Percentiles rank a stretch among this genome's conserved stretches.
Conservation (phyloP, 2,329 filamentous ascomycete genomes). For the Aureobasidium sp. region DNA sequence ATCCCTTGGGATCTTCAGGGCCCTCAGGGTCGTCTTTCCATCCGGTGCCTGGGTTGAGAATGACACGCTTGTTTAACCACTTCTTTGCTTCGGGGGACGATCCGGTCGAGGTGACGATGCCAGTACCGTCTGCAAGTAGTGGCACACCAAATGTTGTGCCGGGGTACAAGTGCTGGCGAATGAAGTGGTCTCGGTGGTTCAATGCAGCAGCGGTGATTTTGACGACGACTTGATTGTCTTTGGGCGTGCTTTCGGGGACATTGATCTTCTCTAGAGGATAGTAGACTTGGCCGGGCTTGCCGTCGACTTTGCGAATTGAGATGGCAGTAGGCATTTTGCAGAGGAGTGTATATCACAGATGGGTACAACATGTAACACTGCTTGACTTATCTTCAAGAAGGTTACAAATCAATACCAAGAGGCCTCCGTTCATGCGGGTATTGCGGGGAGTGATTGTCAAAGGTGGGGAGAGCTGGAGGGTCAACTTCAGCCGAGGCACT, state of each 20-base stretch:
- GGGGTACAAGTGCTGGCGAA: constrained; percentile 86
- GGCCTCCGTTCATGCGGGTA: background rate
- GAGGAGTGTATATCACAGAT: background rate
- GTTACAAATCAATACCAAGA: constrained; percentile 8
- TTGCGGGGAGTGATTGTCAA: background rate
- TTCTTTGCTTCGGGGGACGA: constrained; percentile 41
- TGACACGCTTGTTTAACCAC: constrained; percentile 59
- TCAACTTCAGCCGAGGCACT: background rate
- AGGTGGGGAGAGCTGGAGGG: background rate
- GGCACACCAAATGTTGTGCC: constrained; percentile 70
- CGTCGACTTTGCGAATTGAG: constrained; percentile 59
- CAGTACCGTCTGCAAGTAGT: constrained; percentile 74
- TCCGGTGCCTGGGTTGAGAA: constrained; percentile 68
- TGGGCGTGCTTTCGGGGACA: constrained; percentile 53
- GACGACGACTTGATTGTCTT: constrained; percentile 57
- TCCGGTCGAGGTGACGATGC: constrained; percentile 59
- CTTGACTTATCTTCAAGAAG: background rate
- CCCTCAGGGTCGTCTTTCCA: constrained; percentile 66
- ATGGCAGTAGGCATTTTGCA: constrained; percentile 45
- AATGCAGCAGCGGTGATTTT: constrained; percentile 70
- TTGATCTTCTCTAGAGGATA: constrained; percentile 53
- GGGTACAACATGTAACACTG: background rate
- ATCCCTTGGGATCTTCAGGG: constrained; percentile 55
- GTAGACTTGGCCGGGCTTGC: constrained; percentile 82
- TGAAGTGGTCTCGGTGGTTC: constrained; percentile 93